Percentiles rank a stretch among this genome's conserved stretches.
Evolutionary conservation across 352 stramenopile genomes (phyloP).

Genomic region (Globisporangium canariense): DNA sequence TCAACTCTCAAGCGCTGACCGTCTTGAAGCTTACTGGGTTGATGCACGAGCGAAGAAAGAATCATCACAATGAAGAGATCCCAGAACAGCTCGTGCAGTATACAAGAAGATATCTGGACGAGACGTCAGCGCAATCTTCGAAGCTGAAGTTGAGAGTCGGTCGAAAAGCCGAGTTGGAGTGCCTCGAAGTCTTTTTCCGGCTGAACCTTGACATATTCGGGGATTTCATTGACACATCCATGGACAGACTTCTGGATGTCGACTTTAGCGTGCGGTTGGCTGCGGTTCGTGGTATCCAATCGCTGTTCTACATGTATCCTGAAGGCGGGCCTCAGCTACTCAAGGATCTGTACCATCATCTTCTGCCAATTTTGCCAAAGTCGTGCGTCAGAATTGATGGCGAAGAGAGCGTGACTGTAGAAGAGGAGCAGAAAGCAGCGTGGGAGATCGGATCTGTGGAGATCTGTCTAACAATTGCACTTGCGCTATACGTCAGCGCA

Average conservation of each 20-base stretch:
- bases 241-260: conserved; percentile 44
- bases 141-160: conserved; percentile 26
- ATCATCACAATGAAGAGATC: conserved; percentile 46
- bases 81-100: conserved; percentile 42
- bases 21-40: conserved; percentile 40
- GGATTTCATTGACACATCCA: conserved; percentile 47
- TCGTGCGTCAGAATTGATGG: not conserved
- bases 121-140: conserved; percentile 13
- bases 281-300: conserved; percentile 49
- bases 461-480: conserved; percentile 39
- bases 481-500: conserved; percentile 64
- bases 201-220: conserved; percentile 49
- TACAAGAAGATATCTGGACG: conserved; percentile 34
- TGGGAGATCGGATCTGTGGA: conserved; percentile 26
- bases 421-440: not conserved
- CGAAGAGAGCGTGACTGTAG: not conserved
- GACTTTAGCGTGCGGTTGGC: conserved; percentile 54
- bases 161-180: conserved; percentile 38
- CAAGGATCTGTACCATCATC: conserved; percentile 41
- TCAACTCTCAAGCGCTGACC: conserved; percentile 49
- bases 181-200: conserved; percentile 69
- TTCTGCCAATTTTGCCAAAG: conserved; percentile 29
- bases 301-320: conserved; percentile 80
- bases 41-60: conserved; percentile 55
- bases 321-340: conserved; percentile 59